phyloP scores from a whole-genome alignment of 2,329 filamentous ascomycete genomes.

The Xylaria sp. region DNA sequence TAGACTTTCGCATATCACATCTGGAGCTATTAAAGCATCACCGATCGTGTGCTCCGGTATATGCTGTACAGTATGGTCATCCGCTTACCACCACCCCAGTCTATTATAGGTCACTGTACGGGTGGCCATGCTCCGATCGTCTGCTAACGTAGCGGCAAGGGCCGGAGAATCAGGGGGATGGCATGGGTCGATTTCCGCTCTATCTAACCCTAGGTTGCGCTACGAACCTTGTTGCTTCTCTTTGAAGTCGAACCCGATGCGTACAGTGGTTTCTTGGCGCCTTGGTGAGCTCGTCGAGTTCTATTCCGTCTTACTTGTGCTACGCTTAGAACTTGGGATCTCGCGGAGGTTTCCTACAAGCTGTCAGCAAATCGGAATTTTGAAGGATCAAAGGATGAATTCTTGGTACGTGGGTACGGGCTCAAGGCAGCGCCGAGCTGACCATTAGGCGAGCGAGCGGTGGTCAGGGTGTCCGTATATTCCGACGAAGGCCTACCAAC shows the following conservation, averaged over 20 bases:
- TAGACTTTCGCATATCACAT: constrained; percentile 11
- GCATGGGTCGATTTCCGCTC: constrained; percentile 20
- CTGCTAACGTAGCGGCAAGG: constrained; percentile 26
- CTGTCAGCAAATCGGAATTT: constrained; percentile 18
- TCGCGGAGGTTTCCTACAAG: constrained; percentile 12
- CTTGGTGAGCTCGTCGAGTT: constrained; percentile 2
- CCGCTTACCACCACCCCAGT: not conserved
- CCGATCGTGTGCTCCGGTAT: constrained; percentile 2
- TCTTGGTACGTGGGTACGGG: constrained; percentile 29
- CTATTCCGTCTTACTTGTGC: constrained; percentile 27
- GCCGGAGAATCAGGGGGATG: constrained; percentile 22
- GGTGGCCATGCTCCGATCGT: constrained; percentile 26
- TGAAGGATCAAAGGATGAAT: constrained; percentile 31
- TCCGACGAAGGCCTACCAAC: constrained; percentile 16
- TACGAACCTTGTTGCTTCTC: constrained; percentile 12
- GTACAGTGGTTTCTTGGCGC: constrained; percentile 17
- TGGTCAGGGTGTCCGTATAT: constrained; percentile 29
- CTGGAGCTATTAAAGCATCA: not conserved
- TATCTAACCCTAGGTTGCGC: not conserved
- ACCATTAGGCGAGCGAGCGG: constrained; percentile 17
- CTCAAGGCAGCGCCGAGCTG: constrained; percentile 23
- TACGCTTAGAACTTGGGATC: constrained; percentile 1
- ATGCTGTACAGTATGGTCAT: constrained; percentile 10
- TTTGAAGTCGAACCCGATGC: constrained; percentile 14
- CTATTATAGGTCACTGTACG: constrained; percentile 15